phyloP scores from a whole-genome alignment of 352 stramenopile genomes.

The Phytophthora crassamura region DNA sequence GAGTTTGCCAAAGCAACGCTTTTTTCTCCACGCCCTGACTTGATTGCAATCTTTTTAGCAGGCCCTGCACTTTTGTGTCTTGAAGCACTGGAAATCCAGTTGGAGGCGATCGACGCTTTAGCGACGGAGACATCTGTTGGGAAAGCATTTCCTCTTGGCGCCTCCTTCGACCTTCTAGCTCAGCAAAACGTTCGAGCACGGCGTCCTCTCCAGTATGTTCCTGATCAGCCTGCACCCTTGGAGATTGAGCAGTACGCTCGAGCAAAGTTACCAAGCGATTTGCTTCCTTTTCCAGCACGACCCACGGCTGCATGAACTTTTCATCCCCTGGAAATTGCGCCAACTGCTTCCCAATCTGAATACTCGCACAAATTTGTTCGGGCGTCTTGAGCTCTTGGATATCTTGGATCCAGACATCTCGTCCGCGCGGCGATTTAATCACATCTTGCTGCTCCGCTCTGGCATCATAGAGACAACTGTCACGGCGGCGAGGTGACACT shows the following conservation, averaged over 20 bases:
- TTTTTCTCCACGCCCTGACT: slow-evolving; percentile 10
- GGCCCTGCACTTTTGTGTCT: neutral
- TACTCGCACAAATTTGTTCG: slow-evolving; percentile 42
- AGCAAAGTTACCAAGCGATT: slow-evolving; percentile 1
- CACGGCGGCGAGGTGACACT: neutral
- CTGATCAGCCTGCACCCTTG: neutral
- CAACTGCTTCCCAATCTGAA: slow-evolving; percentile 38
- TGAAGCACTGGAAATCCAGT: neutral
- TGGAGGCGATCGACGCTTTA: neutral
- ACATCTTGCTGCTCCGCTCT: neutral
- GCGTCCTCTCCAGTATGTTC: neutral
- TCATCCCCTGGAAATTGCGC: slow-evolving; percentile 18
- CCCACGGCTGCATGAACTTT: slow-evolving; percentile 10
- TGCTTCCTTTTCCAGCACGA: slow-evolving; percentile 18
- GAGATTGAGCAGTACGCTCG: neutral
- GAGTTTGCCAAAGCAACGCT: slow-evolving; percentile 20
- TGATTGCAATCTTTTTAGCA: slow-evolving; percentile 5
- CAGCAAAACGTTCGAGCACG: slow-evolving; percentile 2
- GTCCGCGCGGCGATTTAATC: slow-evolving; percentile 6
- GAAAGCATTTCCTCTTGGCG: slow-evolving; percentile 17
- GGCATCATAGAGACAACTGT: neutral
- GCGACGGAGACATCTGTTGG: slow-evolving; percentile 9
- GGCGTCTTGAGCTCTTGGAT: slow-evolving; percentile 37
- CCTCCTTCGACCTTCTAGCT: slow-evolving; percentile 18
- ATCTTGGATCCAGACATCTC: slow-evolving; percentile 40